Evolutionary conservation across 2,329 filamentous ascomycete species (phyloP).

Genomic region (Pseudodiploospora longispora): DNA sequence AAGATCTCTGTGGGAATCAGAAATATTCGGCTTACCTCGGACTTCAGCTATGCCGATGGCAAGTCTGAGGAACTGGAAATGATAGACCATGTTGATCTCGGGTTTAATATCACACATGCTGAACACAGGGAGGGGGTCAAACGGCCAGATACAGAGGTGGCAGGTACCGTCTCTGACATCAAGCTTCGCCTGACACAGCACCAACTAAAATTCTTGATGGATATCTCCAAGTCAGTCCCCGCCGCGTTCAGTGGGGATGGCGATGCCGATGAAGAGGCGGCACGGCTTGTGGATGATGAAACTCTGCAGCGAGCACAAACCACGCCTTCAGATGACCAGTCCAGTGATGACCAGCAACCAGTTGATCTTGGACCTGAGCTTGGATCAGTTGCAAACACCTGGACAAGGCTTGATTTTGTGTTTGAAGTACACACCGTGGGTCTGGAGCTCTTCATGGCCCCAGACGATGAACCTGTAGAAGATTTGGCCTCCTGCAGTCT

Average conservation of each 20-base stretch:
- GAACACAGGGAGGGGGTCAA: constrained; percentile 73
- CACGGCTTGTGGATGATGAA: constrained; percentile 60
- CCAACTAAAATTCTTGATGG: constrained; percentile 82
- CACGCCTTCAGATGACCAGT: constrained; percentile 22
- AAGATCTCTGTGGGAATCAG: constrained; percentile 85
- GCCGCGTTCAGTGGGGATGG: constrained; percentile 65
- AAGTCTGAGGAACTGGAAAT: constrained; percentile 82
- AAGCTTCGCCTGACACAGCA: constrained; percentile 85
- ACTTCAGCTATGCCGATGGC: constrained; percentile 70
- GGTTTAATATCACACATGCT: constrained; percentile 84
- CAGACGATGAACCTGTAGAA: constrained; percentile 68
- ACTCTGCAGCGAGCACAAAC: constrained; percentile 42
- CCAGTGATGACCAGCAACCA: constrained; percentile 30
- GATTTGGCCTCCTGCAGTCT: constrained; percentile 72
- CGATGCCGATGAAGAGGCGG: constrained; percentile 67
- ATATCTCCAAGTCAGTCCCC: constrained; percentile 80
- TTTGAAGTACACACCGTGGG: constrained; percentile 86
- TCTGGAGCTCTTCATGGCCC: constrained; percentile 74
- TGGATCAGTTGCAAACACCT: constrained; percentile 58
- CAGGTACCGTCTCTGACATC: constrained; percentile 86
- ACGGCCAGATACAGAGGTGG: constrained; percentile 83
- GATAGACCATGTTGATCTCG: constrained; percentile 93
- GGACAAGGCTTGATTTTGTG: constrained; percentile 88
- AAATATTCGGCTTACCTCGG: constrained; percentile 83
- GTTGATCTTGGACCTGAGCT: constrained; percentile 63